Conservation (phyloP, 1,284 basidiomycete genomes). For the Gomphus sp. region DNA sequence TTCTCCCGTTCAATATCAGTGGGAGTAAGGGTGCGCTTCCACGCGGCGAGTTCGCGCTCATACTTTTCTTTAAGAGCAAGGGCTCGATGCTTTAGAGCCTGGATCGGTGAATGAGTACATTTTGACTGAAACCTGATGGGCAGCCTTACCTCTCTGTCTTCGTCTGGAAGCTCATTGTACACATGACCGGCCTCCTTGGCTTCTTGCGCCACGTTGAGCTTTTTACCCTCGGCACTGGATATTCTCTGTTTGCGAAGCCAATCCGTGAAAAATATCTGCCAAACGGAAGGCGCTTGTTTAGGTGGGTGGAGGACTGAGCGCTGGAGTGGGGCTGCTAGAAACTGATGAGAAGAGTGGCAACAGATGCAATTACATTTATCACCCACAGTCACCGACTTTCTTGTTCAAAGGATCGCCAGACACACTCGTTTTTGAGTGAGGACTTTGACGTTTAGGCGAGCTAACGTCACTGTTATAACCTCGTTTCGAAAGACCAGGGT, state of each 20-base stretch:
- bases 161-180: slow-evolving; percentile 71
- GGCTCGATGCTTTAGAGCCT: slow-evolving; percentile 80
- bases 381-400: background rate
- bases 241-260: slow-evolving; percentile 89
- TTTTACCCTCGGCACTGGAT: slow-evolving; percentile 38
- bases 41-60: slow-evolving; percentile 74
- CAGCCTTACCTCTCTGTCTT: slow-evolving; percentile 69
- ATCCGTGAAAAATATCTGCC: slow-evolving; percentile 96
- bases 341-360: background rate
- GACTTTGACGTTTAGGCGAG: background rate
- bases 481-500: background rate
- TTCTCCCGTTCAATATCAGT: slow-evolving; percentile 96
- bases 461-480: background rate
- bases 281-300: slow-evolving; percentile 89
- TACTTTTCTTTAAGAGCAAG: slow-evolving; percentile 76
- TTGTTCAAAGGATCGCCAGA: background rate
- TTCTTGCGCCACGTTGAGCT: slow-evolving; percentile 92
- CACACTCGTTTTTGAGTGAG: background rate
- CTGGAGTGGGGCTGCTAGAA: background rate
- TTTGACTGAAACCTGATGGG: slow-evolving; percentile 14
- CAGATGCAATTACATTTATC: background rate
- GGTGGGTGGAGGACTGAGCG: slow-evolving; percentile 70
- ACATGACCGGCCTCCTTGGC: slow-evolving; percentile 92
- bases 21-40: slow-evolving; percentile 86
- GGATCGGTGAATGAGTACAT: slow-evolving; percentile 19